Evolutionary conservation across 2,329 filamentous ascomycete genomes (phyloP), one percentile per base, ranked within the genome.

Genomic region (Claviceps sp.): DNA sequence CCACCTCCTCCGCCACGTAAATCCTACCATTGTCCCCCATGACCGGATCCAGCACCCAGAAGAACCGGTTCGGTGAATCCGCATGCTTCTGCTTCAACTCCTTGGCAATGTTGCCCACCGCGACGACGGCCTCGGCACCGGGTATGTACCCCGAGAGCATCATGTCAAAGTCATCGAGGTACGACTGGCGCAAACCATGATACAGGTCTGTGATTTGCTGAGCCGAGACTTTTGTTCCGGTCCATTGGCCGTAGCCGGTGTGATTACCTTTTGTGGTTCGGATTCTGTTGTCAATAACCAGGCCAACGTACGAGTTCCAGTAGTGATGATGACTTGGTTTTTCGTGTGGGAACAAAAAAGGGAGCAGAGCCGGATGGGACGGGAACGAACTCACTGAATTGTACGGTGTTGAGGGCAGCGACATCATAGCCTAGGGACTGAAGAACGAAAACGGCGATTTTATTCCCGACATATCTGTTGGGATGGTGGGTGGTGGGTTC

Each of bases 1-100:
- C 86, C 3, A 95, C 88, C 57, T 95, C 88, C 60, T 91, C 84
- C 5, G 85, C 86, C 7, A 98, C 91, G 63, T 98, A 98, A 13
- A 98, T 75, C 58, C 79, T 81, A 48, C 89, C 93, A 62, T 96
- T 89, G 65, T 98, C 93, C 34, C 93, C 93, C 93, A 98, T 98
- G 47, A 98, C 93, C 0, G 94, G 93, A 66, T 98, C 93, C 26
- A 98, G 77, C 2, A 95, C 88, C 91, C 91, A 97, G 70, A 97
- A 97, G 72, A 97, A 95, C 46, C 77, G 81, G 0, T 88, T 86
- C 0, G 86, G 83, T 37, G 74, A 76, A 14, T 70, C 72, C 38
- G 71, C 72, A 2, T 79, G 75, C 60, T 82, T 84, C 50, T 77
- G 72, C 64, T 85, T 86, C 55, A 96, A 75, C 60, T 95, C 88